Evolutionary conservation across 1,139 yeast species (phyloP), one percentile per base, ranked within the genome.

Genomic region (Suhomyces guaymorum): DNA sequence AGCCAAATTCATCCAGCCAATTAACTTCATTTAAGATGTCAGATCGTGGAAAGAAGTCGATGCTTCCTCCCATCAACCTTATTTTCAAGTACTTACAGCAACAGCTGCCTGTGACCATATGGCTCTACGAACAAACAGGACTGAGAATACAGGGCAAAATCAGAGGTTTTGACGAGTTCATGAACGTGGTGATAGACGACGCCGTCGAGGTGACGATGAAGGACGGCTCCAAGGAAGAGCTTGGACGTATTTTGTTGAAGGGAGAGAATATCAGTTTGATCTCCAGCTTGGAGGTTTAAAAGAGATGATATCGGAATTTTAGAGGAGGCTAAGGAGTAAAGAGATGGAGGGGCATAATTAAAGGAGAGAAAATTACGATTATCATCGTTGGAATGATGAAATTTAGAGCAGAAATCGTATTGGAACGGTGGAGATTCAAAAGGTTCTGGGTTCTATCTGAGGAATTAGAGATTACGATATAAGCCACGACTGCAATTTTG

Each of bases 251-350:
- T 21, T 60, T 94, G 47, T 67, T 94, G 40, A 92, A 92, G 59
- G 98, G 99, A 4, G 99, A 94, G 55, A 94, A 88, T 56, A 87
- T 94, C 36, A 84, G 96, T 12, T 67, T 90, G 44, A 84, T 92
- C 17, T 75, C 90, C 9, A 70, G 78, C 45, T 55, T 73, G 42
- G 81, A 74, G 29, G 60, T 59, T 25, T 66, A 49, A 45, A 5
- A 5, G 27, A 6, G 26, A 12, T 24, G 26, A 13, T 11, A 11
- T 7, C 10, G 15, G 7, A 5, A 12, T 15, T 24, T 10, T n/a
- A 16, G 17, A 27, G 21, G 11, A 21, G 23, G 11, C 9, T 10
- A 6, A 10, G 23, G 5, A 6, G 6, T 10, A 10, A 7, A 12
- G 5, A 6, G n/a, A 21, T 6, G 7, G 23, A 21, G n/a, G n/a